Base-by-base conservation (phyloP, 2,329 filamentous ascomycete species). In the Alternaria consortialis region DNA sequence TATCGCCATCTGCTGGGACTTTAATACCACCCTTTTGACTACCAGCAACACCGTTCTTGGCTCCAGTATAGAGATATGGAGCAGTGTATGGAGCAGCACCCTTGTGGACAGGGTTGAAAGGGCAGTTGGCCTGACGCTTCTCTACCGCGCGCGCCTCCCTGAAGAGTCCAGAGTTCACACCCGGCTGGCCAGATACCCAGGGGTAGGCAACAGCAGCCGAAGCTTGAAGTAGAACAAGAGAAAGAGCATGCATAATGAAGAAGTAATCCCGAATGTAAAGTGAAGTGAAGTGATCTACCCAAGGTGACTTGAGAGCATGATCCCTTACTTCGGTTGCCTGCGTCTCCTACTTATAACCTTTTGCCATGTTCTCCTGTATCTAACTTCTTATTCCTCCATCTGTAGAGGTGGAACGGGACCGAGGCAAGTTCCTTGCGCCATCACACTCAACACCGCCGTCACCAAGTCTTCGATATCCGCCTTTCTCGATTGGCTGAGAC, bases 1-100 rank as follows among this genome's bases (percentile, higher is more conserved):
- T 74, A 54, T 83, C 81, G 13, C 78, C 77, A 32, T 70, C 67
- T 12, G 77, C 81, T 27, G 82, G 82, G 0, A 84, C 82, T 50
- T 78, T 72, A 60, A 78, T 82, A 2, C 82, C 81, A 50, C 82
- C 82, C 37, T 68, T 74, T 1, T 76, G 77, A 7, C 74, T 80
- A 3, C 82, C 82, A n/a, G 73, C 76, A 9, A 68, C 13, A 44
- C 81, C 82, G 53, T 82, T 78, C 59, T 77, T 77, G 3, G 82
- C 81, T 23, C 75, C 75, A 42, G 79, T 80, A 66, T 84, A 83
- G n/a, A 79, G 80, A 17, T 66, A 71, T 12, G 63, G 52, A 25
- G 32, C 36, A 39, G 56, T 58, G 44, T 65, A 69, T 25, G 67
- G 58, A 43, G 69, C 70, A 17, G 68, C 70, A 29, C 65, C 65